phyloP scores from a whole-genome alignment of 2,329 filamentous ascomycete species.

The Thielaviopsis cerberus region DNA sequence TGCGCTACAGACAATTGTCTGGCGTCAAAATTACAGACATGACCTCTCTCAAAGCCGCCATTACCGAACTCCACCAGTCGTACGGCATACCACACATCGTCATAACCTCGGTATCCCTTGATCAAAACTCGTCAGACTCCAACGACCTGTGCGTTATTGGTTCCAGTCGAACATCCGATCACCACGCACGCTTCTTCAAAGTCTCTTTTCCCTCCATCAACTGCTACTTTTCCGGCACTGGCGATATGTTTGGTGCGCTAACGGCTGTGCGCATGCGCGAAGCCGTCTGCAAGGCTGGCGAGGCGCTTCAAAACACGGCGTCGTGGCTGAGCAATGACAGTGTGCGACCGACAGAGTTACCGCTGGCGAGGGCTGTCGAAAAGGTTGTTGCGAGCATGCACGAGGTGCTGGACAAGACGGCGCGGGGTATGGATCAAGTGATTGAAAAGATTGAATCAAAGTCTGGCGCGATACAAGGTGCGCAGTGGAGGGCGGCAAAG shows the following conservation, averaged over 20 bases:
- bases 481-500: constrained; percentile 38
- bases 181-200: constrained; percentile 64
- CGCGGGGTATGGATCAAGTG: constrained; percentile 37
- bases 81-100: constrained; percentile 74
- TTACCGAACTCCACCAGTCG: constrained; percentile 55
- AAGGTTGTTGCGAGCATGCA: constrained; percentile 90
- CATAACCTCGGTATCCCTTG: constrained; percentile 71
- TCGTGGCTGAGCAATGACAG: constrained; percentile 65
- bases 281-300: constrained; percentile 34
- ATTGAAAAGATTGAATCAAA: constrained; percentile 26
- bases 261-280: constrained; percentile 76
- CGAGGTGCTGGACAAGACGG: constrained; percentile 53
- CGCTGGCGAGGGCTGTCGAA: constrained; percentile 65
- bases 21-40: constrained; percentile 69
- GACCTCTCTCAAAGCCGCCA: constrained; percentile 50
- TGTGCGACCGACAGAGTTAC: constrained; percentile 50
- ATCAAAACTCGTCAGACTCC: constrained; percentile 24
- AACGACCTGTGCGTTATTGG: constrained; percentile 54
- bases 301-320: constrained; percentile 29
- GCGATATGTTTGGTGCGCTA: constrained; percentile 94
- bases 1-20: constrained; percentile 53
- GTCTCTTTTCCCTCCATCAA: constrained; percentile 75
- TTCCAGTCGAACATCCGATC: constrained; percentile 46
- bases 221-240: constrained; percentile 89
- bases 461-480: constrained; percentile 32